Evolutionary conservation across 306 rosid species (phyloP), one percentile per base, ranked within the genome.

Genomic region (Herpetospermum pedunculosum): DNA sequence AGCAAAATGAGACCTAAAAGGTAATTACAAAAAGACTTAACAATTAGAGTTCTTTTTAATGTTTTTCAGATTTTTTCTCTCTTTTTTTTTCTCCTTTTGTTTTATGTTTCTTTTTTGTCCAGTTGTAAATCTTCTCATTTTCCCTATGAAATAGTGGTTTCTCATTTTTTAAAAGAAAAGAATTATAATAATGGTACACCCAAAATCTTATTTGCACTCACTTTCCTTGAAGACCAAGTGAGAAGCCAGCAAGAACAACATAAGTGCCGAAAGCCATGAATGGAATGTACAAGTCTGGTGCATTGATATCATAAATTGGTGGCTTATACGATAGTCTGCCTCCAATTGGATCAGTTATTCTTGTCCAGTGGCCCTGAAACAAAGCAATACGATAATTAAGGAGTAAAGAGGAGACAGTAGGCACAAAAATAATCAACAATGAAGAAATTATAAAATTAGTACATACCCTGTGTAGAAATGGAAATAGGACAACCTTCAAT

Each of bases 231-330:
- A 90, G 85, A 84, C 97, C 99, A 87, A 94, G 78, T 29, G 97
- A 91, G 85, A 94, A 84, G 78, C 99, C 99, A 75, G 97, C 97
- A 80, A 94, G 89, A 80, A 94, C 85, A 44, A 94, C 91, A 5
- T 94, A 94, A 76, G 97, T 89, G 55, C 99, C 99, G 62, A 94
- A 94, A 32, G 99, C 97, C 99, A 94, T 94, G 52, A 91, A 81
- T 16, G 99, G 99, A 78, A 94, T 89, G 80, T 94, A 94, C 21
- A 94, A 83, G 76, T 94, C 99, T 29, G 99, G 99, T 43, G 99
- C 99, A 73, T 94, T 94, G 77, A 94, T 94, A 76, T 94, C 99
- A 83, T 88, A 91, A 55, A 94, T 78, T 38, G 97, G 99, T 53
- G 99, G 97, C 77, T 89, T 94, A 81, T 94, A 94, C 29, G 97